Conservation (phyloP, 2,329 filamentous ascomycete species). For the Acrodontium crateriforme region DNA sequence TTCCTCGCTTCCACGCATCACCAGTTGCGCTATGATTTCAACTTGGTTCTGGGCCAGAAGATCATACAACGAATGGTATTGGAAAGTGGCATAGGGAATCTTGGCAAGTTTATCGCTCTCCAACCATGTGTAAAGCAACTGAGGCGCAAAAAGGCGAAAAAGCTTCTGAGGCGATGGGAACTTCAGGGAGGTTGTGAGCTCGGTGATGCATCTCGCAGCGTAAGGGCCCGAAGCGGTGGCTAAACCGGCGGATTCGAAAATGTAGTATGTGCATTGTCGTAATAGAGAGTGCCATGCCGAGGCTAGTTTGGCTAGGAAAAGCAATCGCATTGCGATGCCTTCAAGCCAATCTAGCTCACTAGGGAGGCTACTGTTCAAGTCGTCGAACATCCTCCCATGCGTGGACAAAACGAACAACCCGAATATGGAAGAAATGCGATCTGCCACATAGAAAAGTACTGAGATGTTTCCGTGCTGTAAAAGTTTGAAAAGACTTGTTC, state of each 20-base stretch:
- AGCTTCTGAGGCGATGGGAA: constrained; percentile 55
- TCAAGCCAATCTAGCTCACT: constrained; percentile 56
- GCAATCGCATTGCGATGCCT: constrained; percentile 72
- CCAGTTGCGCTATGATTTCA: constrained; percentile 65
- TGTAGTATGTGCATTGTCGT: constrained; percentile 77
- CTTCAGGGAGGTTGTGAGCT: constrained; percentile 51
- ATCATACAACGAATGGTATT: constrained; percentile 53
- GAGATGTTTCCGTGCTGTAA: constrained; percentile 51
- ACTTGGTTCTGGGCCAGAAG: constrained; percentile 58
- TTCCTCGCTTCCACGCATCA: constrained; percentile 64
- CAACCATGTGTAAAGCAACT: constrained; percentile 85
- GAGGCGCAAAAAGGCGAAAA: constrained; percentile 73
- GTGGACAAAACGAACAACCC: constrained; percentile 65
- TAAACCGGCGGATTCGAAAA: constrained; percentile 77
- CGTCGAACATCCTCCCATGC: constrained; percentile 73
- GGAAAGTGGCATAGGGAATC: constrained; percentile 78
- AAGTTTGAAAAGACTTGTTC: constrained; percentile 63
- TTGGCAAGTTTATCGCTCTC: constrained; percentile 49
- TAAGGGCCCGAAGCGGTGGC: constrained; percentile 52
- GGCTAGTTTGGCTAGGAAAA: constrained; percentile 62
- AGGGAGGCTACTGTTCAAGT: constrained; percentile 70
- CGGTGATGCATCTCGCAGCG: constrained; percentile 55
- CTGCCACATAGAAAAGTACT: constrained; percentile 64
- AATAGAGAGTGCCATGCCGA: constrained; percentile 76
- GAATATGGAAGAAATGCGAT: constrained; percentile 61